These are phyloP conservation scores for Allium sativum DNA, from an alignment of 106 monocot genomes.

Conservation along the genomic window DNA sequence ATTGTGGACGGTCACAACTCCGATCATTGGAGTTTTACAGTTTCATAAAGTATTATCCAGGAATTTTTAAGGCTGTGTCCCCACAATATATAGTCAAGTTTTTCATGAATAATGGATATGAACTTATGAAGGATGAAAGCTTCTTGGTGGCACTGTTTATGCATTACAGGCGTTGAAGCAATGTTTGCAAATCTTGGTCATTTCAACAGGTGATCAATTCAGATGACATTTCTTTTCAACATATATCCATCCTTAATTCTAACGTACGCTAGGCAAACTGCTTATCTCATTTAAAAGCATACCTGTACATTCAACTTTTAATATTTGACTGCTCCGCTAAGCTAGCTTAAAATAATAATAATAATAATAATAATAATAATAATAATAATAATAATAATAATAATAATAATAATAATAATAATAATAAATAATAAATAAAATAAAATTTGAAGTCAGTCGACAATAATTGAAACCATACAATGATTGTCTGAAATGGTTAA, in stretches of 20 bases:
- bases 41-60: conserved; percentile 43
- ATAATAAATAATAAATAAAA: conserved; percentile 2
- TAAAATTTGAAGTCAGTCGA: conserved; percentile 1
- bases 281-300: conserved; percentile 25
- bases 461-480: no score
- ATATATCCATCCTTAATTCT: conserved; percentile 80
- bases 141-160: conserved; percentile 77
- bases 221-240: conserved; percentile 67
- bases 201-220: conserved; percentile 80
- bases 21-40: conserved; percentile 65
- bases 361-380: no score
- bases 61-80: conserved; percentile 63
- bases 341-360: no score
- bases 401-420: no score
- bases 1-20: conserved; percentile 59
- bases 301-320: no score
- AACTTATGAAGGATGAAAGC: conserved; percentile 58
- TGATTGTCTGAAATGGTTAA: background rate
- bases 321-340: no score
- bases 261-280: conserved; percentile 73
- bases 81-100: conserved; percentile 61
- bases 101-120: conserved; percentile 42
- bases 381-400: no score
- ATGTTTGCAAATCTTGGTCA: conserved; percentile 93
- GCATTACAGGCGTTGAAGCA: conserved; percentile 89